Evolutionary conservation across 371 early-diverging fungal species (phyloP), one percentile per base, ranked within the genome.

Genomic region (Lichtheimia hyalospora): DNA sequence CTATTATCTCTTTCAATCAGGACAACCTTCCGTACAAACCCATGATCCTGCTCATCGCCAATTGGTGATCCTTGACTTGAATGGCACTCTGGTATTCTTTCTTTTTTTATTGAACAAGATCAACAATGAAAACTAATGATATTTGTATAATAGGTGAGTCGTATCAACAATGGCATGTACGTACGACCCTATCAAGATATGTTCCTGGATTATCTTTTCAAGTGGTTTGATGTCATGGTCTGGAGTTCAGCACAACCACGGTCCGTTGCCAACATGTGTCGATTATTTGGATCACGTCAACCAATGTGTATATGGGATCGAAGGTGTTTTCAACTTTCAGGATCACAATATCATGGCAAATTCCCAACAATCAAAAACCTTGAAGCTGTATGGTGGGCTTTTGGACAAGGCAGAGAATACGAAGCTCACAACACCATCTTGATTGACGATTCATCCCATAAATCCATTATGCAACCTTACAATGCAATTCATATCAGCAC

Each of bases 201-300:
- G 3, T 92, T 92, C 51, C 61, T 91, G 20, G 64, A 81, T 18
- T 91, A 84, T 62, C 62, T 86, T 0, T 81, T 89, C 56, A 54
- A 57, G 0, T 65, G 83, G 55, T 92, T 89, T 68, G 67, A 73
- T 3, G 90, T 92, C 27, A 87, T 90, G 88, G 80, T 92, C 3
- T 92, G 92, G 92, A 88, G 88, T 25, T 88, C 89, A 16, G 89
- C 92, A 0, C 84, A 80, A 52, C 82, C 86, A 0, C 65, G 68
- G 0, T 88, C 77, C 24, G 88, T 92, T 1, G 41, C 68, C 6
- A 74, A 71, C 21, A 88, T 89, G 89, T 63, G 84, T 25, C 68
- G 70, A 15, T 24, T 70, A 25, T 82, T 90, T 68, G 81, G 75
- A 5, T 51, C 64, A 1, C 56, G 81, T 24, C 59, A 74, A 1